These are phyloP conservation scores for Hyaloscypha finlandica DNA, from an alignment of 495 filamentous ascomycete genomes.

Conservation along the genomic window DNA sequence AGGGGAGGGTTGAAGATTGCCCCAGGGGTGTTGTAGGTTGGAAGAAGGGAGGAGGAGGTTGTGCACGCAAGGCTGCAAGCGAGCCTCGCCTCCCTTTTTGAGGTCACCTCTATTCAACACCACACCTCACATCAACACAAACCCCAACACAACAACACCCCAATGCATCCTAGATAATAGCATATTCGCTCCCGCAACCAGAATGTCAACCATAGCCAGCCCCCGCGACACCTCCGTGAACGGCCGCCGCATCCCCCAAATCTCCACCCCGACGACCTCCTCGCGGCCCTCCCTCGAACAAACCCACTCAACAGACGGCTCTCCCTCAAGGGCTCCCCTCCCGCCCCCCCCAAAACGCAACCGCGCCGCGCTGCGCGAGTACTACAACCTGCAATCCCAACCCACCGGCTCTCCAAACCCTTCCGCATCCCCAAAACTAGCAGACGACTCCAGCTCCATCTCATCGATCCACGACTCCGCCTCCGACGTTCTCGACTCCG, in stretches of 20 bases:
- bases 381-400: slow-evolving; percentile 76
- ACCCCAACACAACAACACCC: neutral
- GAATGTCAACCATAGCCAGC: slow-evolving; percentile 79
- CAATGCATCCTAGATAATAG: neutral
- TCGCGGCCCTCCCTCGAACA: slow-evolving; percentile 72
- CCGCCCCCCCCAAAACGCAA: slow-evolving; percentile 47
- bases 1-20: neutral
- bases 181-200: slow-evolving; percentile 14
- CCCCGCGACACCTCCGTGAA: slow-evolving; percentile 55
- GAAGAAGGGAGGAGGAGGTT: neutral
- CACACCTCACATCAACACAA: neutral
- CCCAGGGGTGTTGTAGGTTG: neutral
- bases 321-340: slow-evolving; percentile 51
- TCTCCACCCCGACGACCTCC: slow-evolving; percentile 66
- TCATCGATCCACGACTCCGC: slow-evolving; percentile 25
- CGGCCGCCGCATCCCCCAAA: slow-evolving; percentile 29
- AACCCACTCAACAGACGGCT: slow-evolving; percentile 46
- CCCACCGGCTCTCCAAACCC: neutral
- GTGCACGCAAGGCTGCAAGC: neutral
- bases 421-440: slow-evolving; percentile 37
- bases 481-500: slow-evolving; percentile 41
- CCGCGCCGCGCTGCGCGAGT: slow-evolving; percentile 86
- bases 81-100: neutral
- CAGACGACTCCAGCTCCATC: slow-evolving; percentile 34
- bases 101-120: neutral